These are phyloP conservation scores for Serendipita sp. DNA, from an alignment of 1,284 basidiomycete genomes.

Conservation along the genomic window DNA sequence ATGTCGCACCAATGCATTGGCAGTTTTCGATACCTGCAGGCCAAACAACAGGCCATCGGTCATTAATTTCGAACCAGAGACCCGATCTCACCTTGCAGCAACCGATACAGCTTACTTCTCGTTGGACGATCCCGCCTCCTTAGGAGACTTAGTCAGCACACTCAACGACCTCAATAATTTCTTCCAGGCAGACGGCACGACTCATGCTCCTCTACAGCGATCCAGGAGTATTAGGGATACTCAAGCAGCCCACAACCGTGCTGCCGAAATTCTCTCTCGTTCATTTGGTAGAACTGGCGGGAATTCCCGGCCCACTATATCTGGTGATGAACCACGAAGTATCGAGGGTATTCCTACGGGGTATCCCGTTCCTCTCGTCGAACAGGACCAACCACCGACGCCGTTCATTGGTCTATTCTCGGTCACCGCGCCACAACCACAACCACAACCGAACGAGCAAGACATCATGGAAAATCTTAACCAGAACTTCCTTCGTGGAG, in stretches of 20 bases:
- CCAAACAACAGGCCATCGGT: constrained; percentile 59
- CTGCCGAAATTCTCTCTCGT: constrained; percentile 14
- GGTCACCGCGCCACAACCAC: not conserved
- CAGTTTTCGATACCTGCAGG: constrained; percentile 72
- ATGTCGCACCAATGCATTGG: constrained; percentile 64
- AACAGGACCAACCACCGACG: constrained; percentile 10
- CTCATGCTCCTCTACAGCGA: constrained; percentile 11
- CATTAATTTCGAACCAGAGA: constrained; percentile 51
- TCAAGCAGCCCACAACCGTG: constrained; percentile 8
- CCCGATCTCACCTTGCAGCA: constrained; percentile 20
- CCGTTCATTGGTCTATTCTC: constrained; percentile 13
- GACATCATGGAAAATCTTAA: not conserved
- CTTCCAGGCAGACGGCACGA: constrained; percentile 47
- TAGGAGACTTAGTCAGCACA: constrained; percentile 77
- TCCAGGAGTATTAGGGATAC: constrained; percentile 12
- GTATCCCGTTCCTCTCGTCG: not conserved
- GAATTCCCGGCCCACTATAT: not conserved
- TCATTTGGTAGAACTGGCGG: constrained; percentile 10
- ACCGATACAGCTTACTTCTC: constrained; percentile 31
- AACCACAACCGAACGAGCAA: not conserved
- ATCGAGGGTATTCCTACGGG: not conserved
- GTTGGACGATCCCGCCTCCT: constrained; percentile 39
- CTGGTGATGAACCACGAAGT: not conserved
- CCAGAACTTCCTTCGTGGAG: not conserved
- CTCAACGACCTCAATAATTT: constrained; percentile 76